Base-by-base conservation (phyloP, 2,329 filamentous ascomycete genomes). In the Sarocladium oryzae region DNA sequence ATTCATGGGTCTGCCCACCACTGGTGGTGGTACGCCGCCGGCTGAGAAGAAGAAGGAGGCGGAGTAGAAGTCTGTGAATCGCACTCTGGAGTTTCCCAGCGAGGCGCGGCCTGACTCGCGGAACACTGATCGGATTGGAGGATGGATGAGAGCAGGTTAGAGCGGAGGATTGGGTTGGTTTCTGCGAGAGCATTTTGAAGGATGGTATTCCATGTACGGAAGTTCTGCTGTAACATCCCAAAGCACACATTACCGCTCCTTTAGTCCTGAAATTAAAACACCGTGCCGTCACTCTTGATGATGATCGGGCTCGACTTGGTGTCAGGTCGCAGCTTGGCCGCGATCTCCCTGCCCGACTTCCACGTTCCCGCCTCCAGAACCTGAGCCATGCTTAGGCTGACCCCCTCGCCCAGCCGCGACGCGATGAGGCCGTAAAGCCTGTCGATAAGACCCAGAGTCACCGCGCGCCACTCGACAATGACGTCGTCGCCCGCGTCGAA, bases 1-100 rank as follows among this genome's bases (percentile, higher is more conserved):
- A 63, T 88, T 88, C 65, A 89, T 93, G 83, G 88, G 89, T 37
- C 70, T 95, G 50, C 89, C 89, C 2, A 93, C 89, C 3, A 95
- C 89, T 1, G 89, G 88, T 54, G 86, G 88, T 38, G 70, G 76
- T 23, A 72, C 77, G n/a, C 73, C 76, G 9, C 69, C 79, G 2
- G 67, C 75, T 51, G 73, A 82, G 66, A 72, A 75, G 66, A 69
- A 76, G 61, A 60, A 60, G 52, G 38, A 32, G 33, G n/a, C 43
- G 13, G n/a, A 13, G 10, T 40, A 37, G n/a, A n/a, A n/a, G n/a
- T n/a, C n/a, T n/a, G n/a, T n/a, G n/a, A n/a, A n/a, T n/a, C n/a
- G n/a, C n/a, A n/a, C n/a, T n/a, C n/a, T n/a, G n/a, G n/a, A n/a
- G n/a, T n/a, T n/a, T n/a, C n/a, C n/a, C n/a, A n/a, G n/a, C n/a